Evolutionary conservation across 306 rosid genomes (phyloP).

Genomic region (Cotoneaster glaucophyllus): DNA sequence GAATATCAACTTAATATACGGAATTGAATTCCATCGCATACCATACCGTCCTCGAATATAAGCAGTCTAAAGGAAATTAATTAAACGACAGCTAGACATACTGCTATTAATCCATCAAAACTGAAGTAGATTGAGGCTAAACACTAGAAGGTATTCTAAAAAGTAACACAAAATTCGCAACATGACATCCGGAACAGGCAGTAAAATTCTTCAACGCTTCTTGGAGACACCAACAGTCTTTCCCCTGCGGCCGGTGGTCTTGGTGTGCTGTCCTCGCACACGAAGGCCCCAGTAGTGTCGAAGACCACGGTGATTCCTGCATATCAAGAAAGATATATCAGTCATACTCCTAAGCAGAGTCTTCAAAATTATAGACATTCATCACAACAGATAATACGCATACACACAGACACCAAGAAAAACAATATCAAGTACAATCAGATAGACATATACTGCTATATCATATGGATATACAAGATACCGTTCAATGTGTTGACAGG

Average conservation of each 20-base stretch:
- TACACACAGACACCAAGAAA: not conserved
- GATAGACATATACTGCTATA: not conserved
- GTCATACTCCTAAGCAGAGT: not conserved
- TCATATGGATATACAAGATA: not conserved
- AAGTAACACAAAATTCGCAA: constrained; percentile 14
- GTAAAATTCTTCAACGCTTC: constrained; percentile 53
- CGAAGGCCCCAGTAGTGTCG: constrained; percentile 99
- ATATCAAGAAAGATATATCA: constrained; percentile 2
- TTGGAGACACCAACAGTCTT: constrained; percentile 99
- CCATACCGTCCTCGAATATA: constrained; percentile 10
- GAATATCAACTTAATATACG: not conserved
- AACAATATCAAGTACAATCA: not conserved
- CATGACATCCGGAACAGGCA: not conserved
- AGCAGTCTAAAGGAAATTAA: not conserved
- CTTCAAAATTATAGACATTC: not conserved
- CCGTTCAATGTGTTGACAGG: no score
- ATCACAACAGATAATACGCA: not conserved
- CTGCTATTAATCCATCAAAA: constrained; percentile 21
- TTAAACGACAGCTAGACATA: constrained; percentile 4
- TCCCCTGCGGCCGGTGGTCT: constrained; percentile 97
- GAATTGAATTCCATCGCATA: constrained; percentile 3
- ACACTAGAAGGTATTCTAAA: constrained; percentile 9
- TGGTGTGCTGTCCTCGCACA: constrained; percentile 99
- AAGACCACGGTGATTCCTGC: constrained; percentile 97
- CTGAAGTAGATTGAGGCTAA: constrained; percentile 11